A percentile compares a stretch with the other conserved stretches of the same genome.
These are phyloP conservation scores for Nymphaea thermarum DNA, from an alignment of 164 flowering plant species.

Conservation along the genomic window DNA sequence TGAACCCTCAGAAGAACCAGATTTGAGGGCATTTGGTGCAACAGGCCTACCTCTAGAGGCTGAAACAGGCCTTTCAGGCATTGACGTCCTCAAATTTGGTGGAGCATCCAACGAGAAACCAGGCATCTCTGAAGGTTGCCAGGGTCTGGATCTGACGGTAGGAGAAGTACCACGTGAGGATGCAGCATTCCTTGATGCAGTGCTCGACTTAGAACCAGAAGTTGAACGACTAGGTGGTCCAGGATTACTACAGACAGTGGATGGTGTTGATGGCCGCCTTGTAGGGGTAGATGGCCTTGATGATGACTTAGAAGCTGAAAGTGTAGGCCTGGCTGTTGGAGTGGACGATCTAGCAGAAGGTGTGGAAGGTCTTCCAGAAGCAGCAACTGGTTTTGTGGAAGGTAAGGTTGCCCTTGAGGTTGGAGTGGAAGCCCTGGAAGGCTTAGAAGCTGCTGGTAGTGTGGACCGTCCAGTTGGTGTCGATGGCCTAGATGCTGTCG, in stretches of 20 bases:
- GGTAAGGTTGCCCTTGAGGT: slow-evolving; percentile 17
- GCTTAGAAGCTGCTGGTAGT: slow-evolving; percentile 20
- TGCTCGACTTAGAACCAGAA: slow-evolving; percentile 21
- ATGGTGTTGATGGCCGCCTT: slow-evolving; percentile 1
- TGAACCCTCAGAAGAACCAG: slow-evolving; percentile 43
- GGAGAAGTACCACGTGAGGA: slow-evolving; percentile 57
- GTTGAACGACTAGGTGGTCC: not conserved
- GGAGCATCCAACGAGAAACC: slow-evolving; percentile 74
- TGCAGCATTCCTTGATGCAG: slow-evolving; percentile 29
- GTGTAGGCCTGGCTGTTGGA: not conserved
- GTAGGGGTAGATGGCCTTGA: not conserved
- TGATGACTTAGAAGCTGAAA: not conserved
- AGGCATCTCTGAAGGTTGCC: slow-evolving; percentile 82
- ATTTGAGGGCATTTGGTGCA: slow-evolving; percentile 29
- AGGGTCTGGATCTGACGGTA: slow-evolving; percentile 56
- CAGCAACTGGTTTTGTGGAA: slow-evolving; percentile 10
- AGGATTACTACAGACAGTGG: not conserved
- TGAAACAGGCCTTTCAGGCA: slow-evolving; percentile 74
- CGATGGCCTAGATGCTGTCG: slow-evolving; percentile 49
- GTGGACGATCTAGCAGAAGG: slow-evolving; percentile 14
- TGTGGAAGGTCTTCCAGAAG: slow-evolving; percentile 29
- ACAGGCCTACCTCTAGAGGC: slow-evolving; percentile 77
- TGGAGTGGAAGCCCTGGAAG: slow-evolving; percentile 42
- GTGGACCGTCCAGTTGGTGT: slow-evolving; percentile 72
- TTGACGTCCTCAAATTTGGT: slow-evolving; percentile 67